Base-by-base conservation (phyloP, 257 asterid genomes). In the Solanum habrochaites region DNA sequence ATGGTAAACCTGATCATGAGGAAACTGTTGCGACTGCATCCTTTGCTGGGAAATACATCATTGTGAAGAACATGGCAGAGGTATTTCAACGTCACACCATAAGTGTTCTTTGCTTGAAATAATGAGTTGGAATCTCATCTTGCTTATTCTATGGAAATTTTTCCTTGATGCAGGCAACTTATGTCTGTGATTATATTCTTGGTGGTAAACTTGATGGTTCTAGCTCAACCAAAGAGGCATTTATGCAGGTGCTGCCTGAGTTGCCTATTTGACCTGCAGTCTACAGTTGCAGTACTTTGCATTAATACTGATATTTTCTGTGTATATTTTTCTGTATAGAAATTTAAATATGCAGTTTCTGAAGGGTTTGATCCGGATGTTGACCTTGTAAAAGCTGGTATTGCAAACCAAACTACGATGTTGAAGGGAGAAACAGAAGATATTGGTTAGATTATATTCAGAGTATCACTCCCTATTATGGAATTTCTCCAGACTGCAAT, bases 341-440 rank as follows among this genome's bases (percentile, higher is more conserved):
- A 96, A 94, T 97, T 95, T 86, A 96, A 97, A 87, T 80, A 42
- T 89, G 99, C 98, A 1, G 91, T 95, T 81, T 97, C 99, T 81
- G 25, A 93, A 78, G 99, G 99, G 85, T 97, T 97, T 49, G 67
- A 80, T 80, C 85, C 85, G 0, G 85, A 80, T 80, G 67, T 87
- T 64, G 99, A 97, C 90, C 98, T 97, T 75, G 91, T 87, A 29
- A 97, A 95, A 95, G 89, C 91, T 89, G 99, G 99, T 87, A 93
- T 97, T 90, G 99, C 99, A n/a, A 97, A 97, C 91, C 99, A 97
- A 92, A 97, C 99, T 66, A 97, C 99, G 14, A 97, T 95, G 99
- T 91, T 96, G 86, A 96, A 97, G 93, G 99, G 99, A 85, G 99
- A 97, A 93, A 97, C 99, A 25, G 99, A 97, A 91, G 99, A 97